A percentile compares a stretch with the other conserved stretches of the same genome.
phyloP scores from a whole-genome alignment of 192 early-diverging fungal genomes.

The Gaertneriomyces semiglobifer region DNA sequence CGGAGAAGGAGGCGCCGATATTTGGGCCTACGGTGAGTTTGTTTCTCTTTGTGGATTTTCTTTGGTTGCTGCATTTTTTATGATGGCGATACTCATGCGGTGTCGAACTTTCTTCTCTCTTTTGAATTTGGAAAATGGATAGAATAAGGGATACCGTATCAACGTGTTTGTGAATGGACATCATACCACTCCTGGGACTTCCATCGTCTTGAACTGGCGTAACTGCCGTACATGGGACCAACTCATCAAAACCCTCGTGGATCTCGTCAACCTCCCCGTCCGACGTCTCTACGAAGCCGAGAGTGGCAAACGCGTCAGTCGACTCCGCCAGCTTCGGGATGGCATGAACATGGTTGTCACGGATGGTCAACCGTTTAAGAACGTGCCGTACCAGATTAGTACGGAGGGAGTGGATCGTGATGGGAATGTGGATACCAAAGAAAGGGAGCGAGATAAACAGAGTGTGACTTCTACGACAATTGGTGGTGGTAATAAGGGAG shows the following conservation, averaged over 20 bases:
- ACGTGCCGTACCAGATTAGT: slow-evolving; percentile 29
- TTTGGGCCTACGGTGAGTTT: slow-evolving; percentile 40
- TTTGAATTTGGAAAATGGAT: neutral
- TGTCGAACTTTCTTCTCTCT: neutral
- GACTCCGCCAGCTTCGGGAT: slow-evolving; percentile 40
- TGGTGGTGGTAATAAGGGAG: slow-evolving; percentile 5
- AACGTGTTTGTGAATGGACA: slow-evolving; percentile 50
- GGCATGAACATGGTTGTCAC: slow-evolving; percentile 46
- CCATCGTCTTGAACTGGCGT: slow-evolving; percentile 47
- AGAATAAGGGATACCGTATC: slow-evolving; percentile 54
- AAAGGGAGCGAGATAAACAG: neutral
- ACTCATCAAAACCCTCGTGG: slow-evolving; percentile 24
- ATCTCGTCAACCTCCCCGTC: slow-evolving; percentile 30
- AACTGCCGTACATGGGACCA: slow-evolving; percentile 55
- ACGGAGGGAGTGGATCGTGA: neutral
- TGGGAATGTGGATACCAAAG: neutral
- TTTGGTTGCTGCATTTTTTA: too few species aligned
- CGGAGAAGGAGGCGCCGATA: slow-evolving; percentile 34
- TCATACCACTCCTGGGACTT: slow-evolving; percentile 27
- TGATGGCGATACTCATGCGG: neutral
- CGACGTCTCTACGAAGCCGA: slow-evolving; percentile 51
- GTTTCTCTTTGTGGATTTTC: too few species aligned
- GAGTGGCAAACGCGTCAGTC: slow-evolving; percentile 33
- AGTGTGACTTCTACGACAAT: neutral
- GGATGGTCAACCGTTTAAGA: slow-evolving; percentile 32